Evolutionary conservation across 176 grass and related monocot species (phyloP).

Genomic region (Raddia guianensis): DNA sequence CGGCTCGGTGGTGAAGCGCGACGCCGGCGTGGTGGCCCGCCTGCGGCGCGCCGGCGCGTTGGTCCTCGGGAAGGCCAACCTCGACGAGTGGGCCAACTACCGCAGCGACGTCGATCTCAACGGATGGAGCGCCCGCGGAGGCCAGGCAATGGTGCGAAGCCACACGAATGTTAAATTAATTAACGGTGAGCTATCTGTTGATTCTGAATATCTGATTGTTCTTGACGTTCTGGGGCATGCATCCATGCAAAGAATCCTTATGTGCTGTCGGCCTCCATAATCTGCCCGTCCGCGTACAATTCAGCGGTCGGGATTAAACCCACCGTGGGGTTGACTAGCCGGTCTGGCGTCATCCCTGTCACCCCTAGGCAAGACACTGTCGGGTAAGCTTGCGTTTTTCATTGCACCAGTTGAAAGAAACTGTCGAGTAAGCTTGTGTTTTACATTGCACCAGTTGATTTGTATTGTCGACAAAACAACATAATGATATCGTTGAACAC

Average conservation of each 20-base stretch:
- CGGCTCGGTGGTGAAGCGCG: constrained; percentile 22
- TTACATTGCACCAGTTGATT: no score
- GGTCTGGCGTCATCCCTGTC: constrained; percentile 43
- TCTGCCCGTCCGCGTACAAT: constrained; percentile 41
- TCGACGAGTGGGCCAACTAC: constrained; percentile 49
- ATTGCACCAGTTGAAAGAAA: no score
- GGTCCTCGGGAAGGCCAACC: constrained; percentile 54
- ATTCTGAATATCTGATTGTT: no score
- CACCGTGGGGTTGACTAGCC: constrained; percentile 59
- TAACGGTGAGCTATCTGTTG: no score
- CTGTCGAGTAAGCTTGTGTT: no score
- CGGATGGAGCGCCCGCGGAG: constrained; percentile 49
- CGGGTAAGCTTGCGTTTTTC: constrained; percentile 35
- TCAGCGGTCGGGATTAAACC: constrained; percentile 62
- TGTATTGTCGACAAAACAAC: no score
- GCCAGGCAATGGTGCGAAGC: neutral
- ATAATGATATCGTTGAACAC: no score
- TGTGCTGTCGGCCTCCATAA: constrained; percentile 45
- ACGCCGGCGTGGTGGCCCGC: constrained; percentile 44
- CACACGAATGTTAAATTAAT: no score
- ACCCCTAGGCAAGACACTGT: constrained; percentile 44
- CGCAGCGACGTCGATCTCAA: neutral
- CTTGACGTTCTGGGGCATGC: no score
- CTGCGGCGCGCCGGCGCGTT: constrained; percentile 47
- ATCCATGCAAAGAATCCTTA: constrained; percentile 41